Base-by-base conservation (phyloP, 768 basidiomycete species). In the Rhodosporidiobolus sp. region DNA sequence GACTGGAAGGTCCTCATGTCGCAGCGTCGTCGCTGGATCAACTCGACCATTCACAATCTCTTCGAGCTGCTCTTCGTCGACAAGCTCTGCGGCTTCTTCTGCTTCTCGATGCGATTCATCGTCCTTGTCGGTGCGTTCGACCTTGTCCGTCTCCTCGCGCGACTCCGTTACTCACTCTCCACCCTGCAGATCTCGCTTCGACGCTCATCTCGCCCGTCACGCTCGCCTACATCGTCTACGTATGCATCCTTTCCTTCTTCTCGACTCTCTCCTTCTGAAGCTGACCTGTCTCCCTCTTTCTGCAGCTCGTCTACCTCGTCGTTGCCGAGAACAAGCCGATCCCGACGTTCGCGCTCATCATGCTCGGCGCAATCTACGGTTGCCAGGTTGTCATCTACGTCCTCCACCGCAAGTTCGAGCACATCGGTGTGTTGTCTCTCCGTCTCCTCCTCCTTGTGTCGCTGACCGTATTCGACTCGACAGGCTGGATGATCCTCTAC, bases 1-100 rank as follows among this genome's bases (percentile, higher is more conserved):
- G 91, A 93, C 46, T 76, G 67, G 68, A 89, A 88, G 80, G 89
- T 97, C 34, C 82, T 99, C 63, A 83, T 99, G 30, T 96, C 93
- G 14, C 96, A 99, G 80, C 89, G 95, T 84, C 90, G 95, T 82
- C 91, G 96, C 77, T 99, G 96, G 95, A 99, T 99, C 83, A 99
- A 99, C 84, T 98, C 95, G 26, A 99, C 95, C 0, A 88, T 99
- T 19, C 95, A 99, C 83, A 99, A 99, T 82, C 83, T 99, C 66
- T 91, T 89, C 62, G 95, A 98, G 79, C 84, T 99, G 54, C 84
- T 97, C 66, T 93, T 94, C 84, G 82, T 97, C 78, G 91, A 94
- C 65, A 88, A 90, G 70, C 87, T 94, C 32, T 94, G 93, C 78
- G 92, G 92, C 24, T 96, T 98, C 87, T 98, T 95, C 80, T 95